Evolutionary conservation across 176 grass and related monocot species (phyloP).

Genomic region (Musa acuminata): DNA sequence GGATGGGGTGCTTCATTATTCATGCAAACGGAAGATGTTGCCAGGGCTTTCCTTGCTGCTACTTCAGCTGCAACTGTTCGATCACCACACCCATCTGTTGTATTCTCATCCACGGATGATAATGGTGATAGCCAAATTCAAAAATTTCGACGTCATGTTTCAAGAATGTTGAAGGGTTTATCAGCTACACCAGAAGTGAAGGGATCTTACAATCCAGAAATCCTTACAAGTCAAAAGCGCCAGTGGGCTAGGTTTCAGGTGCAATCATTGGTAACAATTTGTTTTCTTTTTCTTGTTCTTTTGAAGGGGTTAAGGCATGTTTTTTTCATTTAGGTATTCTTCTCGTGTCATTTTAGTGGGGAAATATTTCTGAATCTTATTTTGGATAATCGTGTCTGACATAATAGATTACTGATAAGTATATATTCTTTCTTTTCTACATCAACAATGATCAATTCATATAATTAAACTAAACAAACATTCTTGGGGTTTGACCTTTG

Average conservation of each 20-base stretch:
- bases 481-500: no score
- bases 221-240: slow-evolving; percentile 80
- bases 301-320: background rate
- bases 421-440: no score
- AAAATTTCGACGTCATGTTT: slow-evolving; percentile 73
- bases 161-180: slow-evolving; percentile 66
- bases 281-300: slow-evolving; percentile 12
- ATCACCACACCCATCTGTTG: slow-evolving; percentile 45
- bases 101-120: slow-evolving; percentile 58
- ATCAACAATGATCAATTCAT: no score
- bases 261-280: slow-evolving; percentile 52
- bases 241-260: slow-evolving; percentile 94
- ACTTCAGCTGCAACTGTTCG: slow-evolving; percentile 60
- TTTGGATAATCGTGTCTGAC: background rate
- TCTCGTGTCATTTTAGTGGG: background rate
- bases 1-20: slow-evolving; percentile 32
- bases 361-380: slow-evolving; percentile 12
- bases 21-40: slow-evolving; percentile 70
- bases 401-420: background rate
- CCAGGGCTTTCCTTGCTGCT: slow-evolving; percentile 41
- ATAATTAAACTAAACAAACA: no score
- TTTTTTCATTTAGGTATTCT: slow-evolving; percentile 7
- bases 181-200: slow-evolving; percentile 57
- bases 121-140: slow-evolving; percentile 50
- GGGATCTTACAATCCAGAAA: slow-evolving; percentile 80